Base-by-base conservation (phyloP, 2,329 filamentous ascomycete species). In the Dactylellina parvicollis region DNA sequence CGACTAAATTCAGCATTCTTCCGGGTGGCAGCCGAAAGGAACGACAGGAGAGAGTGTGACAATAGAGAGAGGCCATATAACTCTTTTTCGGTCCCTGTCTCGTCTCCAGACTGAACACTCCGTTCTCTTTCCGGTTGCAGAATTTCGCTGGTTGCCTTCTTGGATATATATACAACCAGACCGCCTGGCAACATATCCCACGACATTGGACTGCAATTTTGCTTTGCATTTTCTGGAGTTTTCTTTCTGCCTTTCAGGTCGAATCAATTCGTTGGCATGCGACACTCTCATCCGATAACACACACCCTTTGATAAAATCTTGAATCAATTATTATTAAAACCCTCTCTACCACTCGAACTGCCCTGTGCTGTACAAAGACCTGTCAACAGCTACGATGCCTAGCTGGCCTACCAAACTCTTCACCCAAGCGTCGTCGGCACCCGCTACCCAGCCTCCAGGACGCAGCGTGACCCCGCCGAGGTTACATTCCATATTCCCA, bases 391-490 rank as follows among this genome's bases (percentile, higher is more conserved):
- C 10, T 18, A 61, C 60, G 18, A 76, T 76, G 70, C 65, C 71
- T 64, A 76, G 64, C 59, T 72, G 71, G 71, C 56, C 65, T 30
- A 72, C 55, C 9, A 73, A 69, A 34, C 70, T 65, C 28, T 70
- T 69, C 18, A 44, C 57, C 18, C 56, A 69, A 22, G 54, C 74
- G 16, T 32, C 75, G 10, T 49, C 59, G 5, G 47, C 57, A 10
- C 57, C 50, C 3, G 36, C 38, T 32, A 47, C 8, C 44, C 38
- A 52, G 3, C 55, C 50, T 22, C 62, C 60, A 20, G 56, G 67
- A 49, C 42, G 52, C 22, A 65, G 56, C 16, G 47, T 36, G 5
- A 64, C 67, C 18, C 67, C 74, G n/a, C 69, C 69, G 0, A 66
- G 69, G 38, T 46, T 73, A 50, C 16, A 66, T 44, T 73, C 69